Evolutionary conservation across 805 yeast species (phyloP).

Genomic region (Lipomyces anomalus): DNA sequence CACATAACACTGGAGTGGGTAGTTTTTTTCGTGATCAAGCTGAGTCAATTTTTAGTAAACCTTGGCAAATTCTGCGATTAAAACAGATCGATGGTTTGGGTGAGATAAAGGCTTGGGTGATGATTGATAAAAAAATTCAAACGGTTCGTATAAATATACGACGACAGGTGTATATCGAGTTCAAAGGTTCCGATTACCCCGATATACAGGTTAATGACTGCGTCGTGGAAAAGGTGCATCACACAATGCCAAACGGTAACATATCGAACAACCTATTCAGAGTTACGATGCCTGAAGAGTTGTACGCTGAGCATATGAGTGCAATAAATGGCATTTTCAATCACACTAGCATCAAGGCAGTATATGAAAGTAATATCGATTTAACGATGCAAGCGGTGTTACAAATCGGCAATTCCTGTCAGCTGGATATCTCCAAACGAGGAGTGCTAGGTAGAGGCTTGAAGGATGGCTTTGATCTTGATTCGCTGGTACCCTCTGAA

Average conservation of each 20-base stretch:
- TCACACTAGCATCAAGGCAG: slow-evolving; percentile 54
- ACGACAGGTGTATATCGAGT: slow-evolving; percentile 63
- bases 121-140: slow-evolving; percentile 68
- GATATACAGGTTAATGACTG: slow-evolving; percentile 41
- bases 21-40: slow-evolving; percentile 71
- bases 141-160: slow-evolving; percentile 68
- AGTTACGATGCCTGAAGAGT: slow-evolving; percentile 62
- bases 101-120: slow-evolving; percentile 64
- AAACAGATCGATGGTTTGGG: slow-evolving; percentile 59
- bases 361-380: slow-evolving; percentile 70
- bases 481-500: slow-evolving; percentile 14
- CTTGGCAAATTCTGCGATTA: slow-evolving; percentile 83
- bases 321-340: slow-evolving; percentile 60
- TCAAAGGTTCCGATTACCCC: slow-evolving; percentile 46
- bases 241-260: slow-evolving; percentile 66
- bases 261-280: slow-evolving; percentile 48
- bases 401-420: slow-evolving; percentile 68
- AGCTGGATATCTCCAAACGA: slow-evolving; percentile 61
- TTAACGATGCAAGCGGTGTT: slow-evolving; percentile 70
- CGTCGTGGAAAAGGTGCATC: slow-evolving; percentile 51
- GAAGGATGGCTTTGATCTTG: slow-evolving; percentile 70
- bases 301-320: slow-evolving; percentile 49
- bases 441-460: slow-evolving; percentile 84
- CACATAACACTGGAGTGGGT: slow-evolving; percentile 47
- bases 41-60: slow-evolving; percentile 58